Evolutionary conservation across 2,329 filamentous ascomycete species (phyloP).

Genomic region (Pestalotiopsis sp.): DNA sequence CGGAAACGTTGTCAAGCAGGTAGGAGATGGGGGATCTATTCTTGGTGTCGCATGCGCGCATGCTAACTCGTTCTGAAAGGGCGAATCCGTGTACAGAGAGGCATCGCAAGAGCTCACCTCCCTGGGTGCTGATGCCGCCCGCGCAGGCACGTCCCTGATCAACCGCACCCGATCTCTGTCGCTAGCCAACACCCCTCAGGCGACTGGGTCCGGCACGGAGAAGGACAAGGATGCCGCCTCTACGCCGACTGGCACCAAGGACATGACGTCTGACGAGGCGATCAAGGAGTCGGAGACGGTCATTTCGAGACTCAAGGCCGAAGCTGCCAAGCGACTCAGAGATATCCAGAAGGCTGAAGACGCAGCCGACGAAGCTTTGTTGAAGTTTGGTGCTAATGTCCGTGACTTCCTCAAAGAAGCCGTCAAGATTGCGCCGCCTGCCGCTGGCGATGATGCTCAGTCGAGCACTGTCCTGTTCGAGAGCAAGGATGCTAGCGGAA

Average conservation of each 20-base stretch:
- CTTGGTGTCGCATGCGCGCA: not conserved
- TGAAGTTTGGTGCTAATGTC: constrained; percentile 89
- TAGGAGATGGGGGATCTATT: constrained; percentile 34
- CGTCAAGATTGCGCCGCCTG: constrained; percentile 80
- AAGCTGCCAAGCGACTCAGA: constrained; percentile 81
- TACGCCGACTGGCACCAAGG: constrained; percentile 47
- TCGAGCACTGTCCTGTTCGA: constrained; percentile 80
- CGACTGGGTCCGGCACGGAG: constrained; percentile 28
- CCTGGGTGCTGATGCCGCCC: constrained; percentile 79
- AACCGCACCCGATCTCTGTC: constrained; percentile 75
- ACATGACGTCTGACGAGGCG: constrained; percentile 43
- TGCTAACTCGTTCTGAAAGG: constrained; percentile 44
- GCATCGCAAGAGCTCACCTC: constrained; percentile 82
- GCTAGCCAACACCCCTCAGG: constrained; percentile 47
- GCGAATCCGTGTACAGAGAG: constrained; percentile 81
- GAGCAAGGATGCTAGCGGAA: constrained; percentile 86
- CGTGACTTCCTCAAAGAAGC: constrained; percentile 89
- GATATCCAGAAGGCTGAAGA: constrained; percentile 93
- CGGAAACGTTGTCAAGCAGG: constrained; percentile 91
- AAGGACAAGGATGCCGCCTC: constrained; percentile 38
- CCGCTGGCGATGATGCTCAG: constrained; percentile 48
- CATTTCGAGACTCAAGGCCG: constrained; percentile 72
- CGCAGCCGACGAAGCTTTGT: constrained; percentile 89
- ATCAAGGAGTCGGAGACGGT: constrained; percentile 61
- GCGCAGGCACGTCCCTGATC: constrained; percentile 67